Conservation (phyloP, 768 basidiomycete species). For the Strobilomyces confusus region DNA sequence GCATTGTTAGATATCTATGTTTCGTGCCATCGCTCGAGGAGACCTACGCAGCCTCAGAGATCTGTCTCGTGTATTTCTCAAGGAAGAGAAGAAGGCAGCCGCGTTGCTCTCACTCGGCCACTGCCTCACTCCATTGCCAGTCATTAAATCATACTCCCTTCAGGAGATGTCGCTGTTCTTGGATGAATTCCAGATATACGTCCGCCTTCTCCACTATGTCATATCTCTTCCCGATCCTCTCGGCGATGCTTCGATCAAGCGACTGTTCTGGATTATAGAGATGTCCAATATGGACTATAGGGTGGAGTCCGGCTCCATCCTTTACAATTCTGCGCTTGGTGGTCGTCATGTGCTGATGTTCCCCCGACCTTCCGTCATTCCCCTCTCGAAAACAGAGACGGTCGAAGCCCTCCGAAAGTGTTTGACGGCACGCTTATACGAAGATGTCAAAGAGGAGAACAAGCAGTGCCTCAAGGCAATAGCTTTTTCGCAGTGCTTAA, state of each 20-base stretch:
- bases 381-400: constrained; percentile 20
- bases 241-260: constrained; percentile 17
- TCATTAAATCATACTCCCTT: constrained; percentile 23
- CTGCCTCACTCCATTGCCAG: constrained; percentile 3
- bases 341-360: neutral
- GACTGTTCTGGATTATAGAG: constrained; percentile 23
- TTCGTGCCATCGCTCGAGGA: constrained; percentile 28
- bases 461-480: constrained; percentile 25
- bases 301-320: constrained; percentile 7
- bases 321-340: neutral
- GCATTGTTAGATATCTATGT: constrained; percentile 25
- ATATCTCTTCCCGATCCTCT: constrained; percentile 7
- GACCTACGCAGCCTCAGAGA: constrained; percentile 27
- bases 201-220: constrained; percentile 2
- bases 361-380: neutral
- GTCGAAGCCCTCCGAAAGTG: constrained; percentile 18
- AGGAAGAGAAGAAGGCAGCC: neutral
- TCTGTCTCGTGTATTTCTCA: constrained; percentile 32
- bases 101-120: constrained; percentile 12
- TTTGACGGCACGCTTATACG: constrained; percentile 27
- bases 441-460: constrained; percentile 33
- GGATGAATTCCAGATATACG: constrained; percentile 3
- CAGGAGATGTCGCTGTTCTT: constrained; percentile 9
- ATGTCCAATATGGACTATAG: constrained; percentile 8
- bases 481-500: constrained; percentile 38